Percentiles rank a stretch among this genome's conserved stretches.
Conservation (phyloP, 768 basidiomycete genomes). For the Lactarius hatsudake region DNA sequence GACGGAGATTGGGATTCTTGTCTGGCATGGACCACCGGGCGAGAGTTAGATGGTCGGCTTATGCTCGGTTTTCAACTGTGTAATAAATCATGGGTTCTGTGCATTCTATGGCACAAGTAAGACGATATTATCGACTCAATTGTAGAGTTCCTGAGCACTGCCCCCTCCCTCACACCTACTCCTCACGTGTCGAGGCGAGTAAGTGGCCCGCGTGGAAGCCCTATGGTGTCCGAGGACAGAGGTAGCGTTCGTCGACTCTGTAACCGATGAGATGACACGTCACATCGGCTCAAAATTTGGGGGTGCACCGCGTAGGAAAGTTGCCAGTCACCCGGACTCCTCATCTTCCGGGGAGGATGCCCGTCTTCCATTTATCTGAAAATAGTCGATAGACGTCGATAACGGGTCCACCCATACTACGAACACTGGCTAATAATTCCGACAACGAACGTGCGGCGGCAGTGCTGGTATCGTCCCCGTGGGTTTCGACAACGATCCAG, state of each 20-base stretch:
- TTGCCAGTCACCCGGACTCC: not conserved
- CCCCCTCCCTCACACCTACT: not conserved
- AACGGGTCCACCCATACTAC: not conserved
- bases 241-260: not conserved
- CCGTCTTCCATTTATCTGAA: conserved; percentile 5
- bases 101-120: not conserved
- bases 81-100: not conserved
- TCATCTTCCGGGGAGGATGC: not conserved
- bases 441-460: conserved; percentile 3
- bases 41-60: not conserved
- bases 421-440: not conserved
- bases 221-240: not conserved
- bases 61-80: not conserved
- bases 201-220: not conserved
- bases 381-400: conserved; percentile 5
- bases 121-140: no score
- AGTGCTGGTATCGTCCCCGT: not conserved
- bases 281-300: not conserved
- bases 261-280: not conserved
- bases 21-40: conserved; percentile 5
- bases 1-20: conserved; percentile 8
- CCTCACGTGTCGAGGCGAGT: not conserved
- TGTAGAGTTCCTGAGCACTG: not conserved
- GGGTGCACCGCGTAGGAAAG: not conserved
- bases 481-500: conserved; percentile 3